Evolutionary conservation across 441 rosid species (phyloP).

Genomic region (Omphalea diandra): DNA sequence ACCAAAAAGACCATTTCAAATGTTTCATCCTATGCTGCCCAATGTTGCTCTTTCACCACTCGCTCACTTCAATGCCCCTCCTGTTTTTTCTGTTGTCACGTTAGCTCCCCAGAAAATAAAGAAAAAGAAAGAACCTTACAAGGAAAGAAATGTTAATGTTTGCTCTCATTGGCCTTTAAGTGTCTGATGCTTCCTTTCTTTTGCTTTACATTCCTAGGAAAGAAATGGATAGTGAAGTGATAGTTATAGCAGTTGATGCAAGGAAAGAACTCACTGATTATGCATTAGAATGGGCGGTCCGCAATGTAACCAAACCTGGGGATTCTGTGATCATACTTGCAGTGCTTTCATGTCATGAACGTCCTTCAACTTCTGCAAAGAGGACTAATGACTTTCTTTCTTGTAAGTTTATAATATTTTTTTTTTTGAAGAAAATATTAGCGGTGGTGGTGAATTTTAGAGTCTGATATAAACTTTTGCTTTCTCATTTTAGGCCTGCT

Average conservation of each 20-base stretch:
- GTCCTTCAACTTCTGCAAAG: background rate
- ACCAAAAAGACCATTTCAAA: slow-evolving; percentile 18
- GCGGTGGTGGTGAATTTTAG: too few relatives aligned
- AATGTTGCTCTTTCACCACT: slow-evolving; percentile 18
- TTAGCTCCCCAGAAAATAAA: background rate
- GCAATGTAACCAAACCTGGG: slow-evolving; percentile 24
- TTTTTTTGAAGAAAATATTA: background rate
- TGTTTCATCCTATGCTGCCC: slow-evolving; percentile 25
- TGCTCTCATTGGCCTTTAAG: background rate
- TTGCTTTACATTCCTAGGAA: background rate
- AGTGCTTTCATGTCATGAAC: slow-evolving; percentile 30
- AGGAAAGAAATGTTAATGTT: background rate
- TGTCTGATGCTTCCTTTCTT: background rate
- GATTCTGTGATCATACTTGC: slow-evolving; percentile 37
- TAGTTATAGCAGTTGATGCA: slow-evolving; percentile 43
- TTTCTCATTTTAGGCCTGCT: slow-evolving; percentile 19
- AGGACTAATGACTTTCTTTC: slow-evolving; percentile 20
- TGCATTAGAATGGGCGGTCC: slow-evolving; percentile 40
- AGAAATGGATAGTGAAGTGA: slow-evolving; percentile 31
- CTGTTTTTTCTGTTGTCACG: slow-evolving; percentile 24
- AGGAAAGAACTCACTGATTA: slow-evolving; percentile 35
- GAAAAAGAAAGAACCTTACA: background rate
- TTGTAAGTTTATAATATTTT: slow-evolving; percentile 18
- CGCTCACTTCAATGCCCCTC: slow-evolving; percentile 1
- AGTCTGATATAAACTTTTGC: background rate